Base-by-base conservation (phyloP, 1,139 yeast genomes). In the Taphrina flavorubra region DNA sequence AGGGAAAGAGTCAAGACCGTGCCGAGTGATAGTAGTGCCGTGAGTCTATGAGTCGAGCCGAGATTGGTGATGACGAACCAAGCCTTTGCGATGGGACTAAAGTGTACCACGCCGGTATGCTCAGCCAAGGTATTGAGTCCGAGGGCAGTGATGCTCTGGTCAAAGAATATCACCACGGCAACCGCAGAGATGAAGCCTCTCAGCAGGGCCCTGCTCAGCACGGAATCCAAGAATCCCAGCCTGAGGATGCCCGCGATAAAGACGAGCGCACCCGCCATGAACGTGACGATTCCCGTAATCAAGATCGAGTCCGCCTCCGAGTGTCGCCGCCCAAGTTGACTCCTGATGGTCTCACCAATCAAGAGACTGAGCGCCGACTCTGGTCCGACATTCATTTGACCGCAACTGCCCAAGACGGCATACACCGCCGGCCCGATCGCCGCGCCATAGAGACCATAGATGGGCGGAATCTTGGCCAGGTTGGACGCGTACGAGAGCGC, bases 311-410 rank as follows among this genome's bases (percentile, higher is more conserved):
- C 74, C n/a, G 71, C 72, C 39, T 72, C 70, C n/a, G 71, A 63
- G 44, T 73, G 70, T 31, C 71, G 71, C 6, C 68, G 69, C 2
- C 72, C 58, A 71, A 75, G 31, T 74, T 65, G 63, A 77, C 79
- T 1, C 72, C 89, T 91, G n/a, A 92, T 88, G 0, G 95, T 92
- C 76, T 91, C 97, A 2, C 98, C 98, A 1, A 94, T 90, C 55
- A 94, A 88, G 76, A 94, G 82, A 0, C 96, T 89, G 39, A 92
- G 89, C 1, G 98, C 97, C 8, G 94, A 95, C 76, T 94, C 99
- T 0, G 99, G 99, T 0, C 98, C 98, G 7, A 92, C 96, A 68
- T 92, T 89, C 97, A 94, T 90, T 75, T 89, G 96, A 0, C 98
- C 98, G 0, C 92, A 97, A 34, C 97, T 87, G 0, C 99, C 98